Base-by-base conservation (phyloP, 768 basidiomycete species). In the Podaxis sp. region DNA sequence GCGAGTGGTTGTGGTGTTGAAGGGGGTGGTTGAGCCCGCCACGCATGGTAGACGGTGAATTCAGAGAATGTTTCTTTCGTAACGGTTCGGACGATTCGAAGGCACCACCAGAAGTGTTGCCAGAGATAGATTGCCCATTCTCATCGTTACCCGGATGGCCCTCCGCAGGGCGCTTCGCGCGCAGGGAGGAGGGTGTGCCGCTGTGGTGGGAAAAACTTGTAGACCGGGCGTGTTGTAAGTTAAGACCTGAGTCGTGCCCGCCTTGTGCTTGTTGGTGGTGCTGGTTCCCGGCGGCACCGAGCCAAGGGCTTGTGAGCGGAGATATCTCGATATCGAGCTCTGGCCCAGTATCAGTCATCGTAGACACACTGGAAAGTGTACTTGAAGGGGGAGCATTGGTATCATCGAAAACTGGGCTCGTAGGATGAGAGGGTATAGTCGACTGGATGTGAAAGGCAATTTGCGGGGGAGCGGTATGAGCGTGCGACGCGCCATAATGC, bases 221-320 rank as follows among this genome's bases (percentile, higher is more conserved):
- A 27, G 61, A 51, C 4, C 49, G 61, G 37, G 36, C 13, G 5
- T 52, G 47, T 15, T 61, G 60, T 9, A 43, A 17, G 17, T 25
- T 24, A 13, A 58, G 24, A 25, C 58, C 57, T 0, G 53, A 47
- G 27, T 64, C 46, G 9, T 19, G 5, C 7, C 29, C 52, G 37
- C 25, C 24, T 24, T 50, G 50, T 3, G 9, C 24, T 13, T 50
- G 54, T 5, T 49, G 52, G 17, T 47, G 58, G n/a, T 59, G 58
- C 12, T 52, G 59, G 40, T 38, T 55, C 24, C 47, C 46, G 50
- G 59, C 79, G 4, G 90, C 82, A 3, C 85, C 88, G 0, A 93
- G 79, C 89, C 91, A 92, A 1, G 91, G 91, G 66, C 90, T 92
- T 0, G 90, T 90, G 22, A 93, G 76, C 0, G 91, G 91, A 0